phyloP scores from a whole-genome alignment of 202 grass and related monocot species.

The Dendrocalamus latiflorus region DNA sequence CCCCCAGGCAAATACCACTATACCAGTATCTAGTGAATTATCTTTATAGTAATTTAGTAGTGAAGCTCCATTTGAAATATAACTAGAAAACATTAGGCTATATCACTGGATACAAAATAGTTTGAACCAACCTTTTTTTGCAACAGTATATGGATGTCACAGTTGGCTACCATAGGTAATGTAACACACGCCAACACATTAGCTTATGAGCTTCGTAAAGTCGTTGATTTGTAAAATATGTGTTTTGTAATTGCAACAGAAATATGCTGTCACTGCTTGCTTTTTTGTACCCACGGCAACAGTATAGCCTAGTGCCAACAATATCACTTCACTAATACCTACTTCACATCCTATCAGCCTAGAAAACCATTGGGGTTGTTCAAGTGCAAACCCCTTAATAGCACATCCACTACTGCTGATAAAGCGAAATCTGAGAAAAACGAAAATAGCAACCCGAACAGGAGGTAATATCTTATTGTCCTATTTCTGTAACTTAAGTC shows the following conservation, averaged over 20 bases:
- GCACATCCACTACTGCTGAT: background rate
- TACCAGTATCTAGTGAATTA: background rate
- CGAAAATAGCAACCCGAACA: background rate
- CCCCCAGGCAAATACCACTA: conserved; percentile 1
- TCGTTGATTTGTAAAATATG: background rate
- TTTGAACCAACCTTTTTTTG: background rate
- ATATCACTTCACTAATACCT: background rate
- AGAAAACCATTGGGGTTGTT: background rate
- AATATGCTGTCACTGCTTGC: background rate
- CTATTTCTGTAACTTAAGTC: background rate
- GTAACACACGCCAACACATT: background rate
- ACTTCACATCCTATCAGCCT: background rate
- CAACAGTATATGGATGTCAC: background rate
- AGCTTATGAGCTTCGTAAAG: background rate
- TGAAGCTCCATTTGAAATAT: background rate
- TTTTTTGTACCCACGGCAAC: background rate
- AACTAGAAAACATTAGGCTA: background rate
- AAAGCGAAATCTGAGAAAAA: background rate
- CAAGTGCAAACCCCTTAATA: background rate
- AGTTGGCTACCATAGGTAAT: background rate
- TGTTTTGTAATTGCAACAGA: background rate
- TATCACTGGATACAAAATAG: background rate
- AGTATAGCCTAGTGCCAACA: background rate
- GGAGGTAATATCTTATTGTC: background rate
- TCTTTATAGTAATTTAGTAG: background rate